Evolutionary conservation across 768 basidiomycete species (phyloP), one percentile per base, ranked within the genome.

Genomic region (Auriscalpium vulgare): DNA sequence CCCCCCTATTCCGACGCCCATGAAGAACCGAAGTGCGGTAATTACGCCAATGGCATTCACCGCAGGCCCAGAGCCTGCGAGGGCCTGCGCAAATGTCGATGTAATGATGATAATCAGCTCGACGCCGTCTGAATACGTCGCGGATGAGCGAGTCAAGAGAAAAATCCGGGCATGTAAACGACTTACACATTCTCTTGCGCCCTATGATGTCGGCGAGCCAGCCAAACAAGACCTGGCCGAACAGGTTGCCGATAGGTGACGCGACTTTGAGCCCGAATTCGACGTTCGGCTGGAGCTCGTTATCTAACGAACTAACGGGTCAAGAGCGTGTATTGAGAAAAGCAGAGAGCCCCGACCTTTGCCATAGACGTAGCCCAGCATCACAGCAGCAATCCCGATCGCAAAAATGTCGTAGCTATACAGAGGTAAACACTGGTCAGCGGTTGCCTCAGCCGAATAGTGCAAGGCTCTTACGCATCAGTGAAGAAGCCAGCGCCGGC

Each of bases 401-500:
- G 90, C 88, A 64, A 94, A 97, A 57, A 95, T 85, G 59, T 92
- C 91, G 64, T 90, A 90, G 56, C 81, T 82, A 54, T 14, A 10
- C 29, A 29, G 37, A 34, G 21, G 29, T 8, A 37, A 10, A 35
- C 35, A 17, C 21, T 16, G 16, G 29, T 47, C 13, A n/a, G 1
- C 8, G 8, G 36, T 23, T 16, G n/a, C 37, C 11, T 29, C 6
- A n/a, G 2, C 9, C 1, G 2, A 8, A 4, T 8, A 29, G 29
- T 4, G 29, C 29, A 29, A 29, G 38, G 9, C 1, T 69, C 79
- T 63, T 61, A 84, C 80, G 85, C 83, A 72, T 90, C 91, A 48
- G 92, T 92, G 76, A 93, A 95, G 78, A 95, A 94, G 23, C 92
- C 92, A 10, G 87, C 87, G 62, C 92, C 90, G 3, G 89, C 75